A percentile compares a stretch with the other conserved stretches of the same genome.
These are phyloP conservation scores for Lolium multiflorum DNA, from an alignment of 176 grass and related monocot species.

Conservation along the genomic window DNA sequence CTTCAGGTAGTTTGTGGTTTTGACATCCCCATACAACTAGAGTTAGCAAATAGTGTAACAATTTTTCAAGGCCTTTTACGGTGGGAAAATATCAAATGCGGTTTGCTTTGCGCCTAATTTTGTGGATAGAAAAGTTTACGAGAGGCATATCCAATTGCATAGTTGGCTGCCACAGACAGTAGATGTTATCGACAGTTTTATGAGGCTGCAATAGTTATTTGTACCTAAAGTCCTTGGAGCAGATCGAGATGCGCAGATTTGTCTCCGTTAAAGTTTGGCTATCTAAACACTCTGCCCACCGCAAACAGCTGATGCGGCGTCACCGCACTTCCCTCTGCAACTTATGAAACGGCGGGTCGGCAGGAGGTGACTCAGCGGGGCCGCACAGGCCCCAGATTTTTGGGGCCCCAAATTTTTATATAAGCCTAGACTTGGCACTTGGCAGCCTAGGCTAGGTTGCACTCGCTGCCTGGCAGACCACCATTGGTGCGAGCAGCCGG, in stretches of 20 bases:
- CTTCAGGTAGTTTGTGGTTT: too few species aligned
- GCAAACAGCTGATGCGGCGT: conserved; percentile 2
- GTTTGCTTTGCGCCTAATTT: not conserved
- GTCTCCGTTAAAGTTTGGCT: not conserved
- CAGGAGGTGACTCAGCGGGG: too few species aligned
- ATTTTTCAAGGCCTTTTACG: not conserved
- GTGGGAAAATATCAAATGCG: not conserved
- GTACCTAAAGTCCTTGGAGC: not conserved
- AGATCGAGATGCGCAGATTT: not conserved
- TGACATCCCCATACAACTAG: too few species aligned
- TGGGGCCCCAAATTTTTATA: too few species aligned
- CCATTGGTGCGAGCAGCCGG: too few species aligned
- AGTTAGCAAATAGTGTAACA: too few species aligned
- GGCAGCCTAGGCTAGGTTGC: too few species aligned
- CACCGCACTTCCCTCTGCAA: not conserved
- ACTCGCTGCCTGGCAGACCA: too few species aligned
- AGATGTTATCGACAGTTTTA: not conserved
- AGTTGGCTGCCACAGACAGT: not conserved
- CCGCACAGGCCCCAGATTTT: too few species aligned
- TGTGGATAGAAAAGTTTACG: not conserved
- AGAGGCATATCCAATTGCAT: not conserved
- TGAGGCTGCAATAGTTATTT: not conserved
- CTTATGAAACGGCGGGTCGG: too few species aligned
- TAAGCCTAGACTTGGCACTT: too few species aligned
- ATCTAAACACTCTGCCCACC: not conserved